phyloP scores from a whole-genome alignment of 2,329 filamentous ascomycete genomes.

The Trichoderma endophyticum region DNA sequence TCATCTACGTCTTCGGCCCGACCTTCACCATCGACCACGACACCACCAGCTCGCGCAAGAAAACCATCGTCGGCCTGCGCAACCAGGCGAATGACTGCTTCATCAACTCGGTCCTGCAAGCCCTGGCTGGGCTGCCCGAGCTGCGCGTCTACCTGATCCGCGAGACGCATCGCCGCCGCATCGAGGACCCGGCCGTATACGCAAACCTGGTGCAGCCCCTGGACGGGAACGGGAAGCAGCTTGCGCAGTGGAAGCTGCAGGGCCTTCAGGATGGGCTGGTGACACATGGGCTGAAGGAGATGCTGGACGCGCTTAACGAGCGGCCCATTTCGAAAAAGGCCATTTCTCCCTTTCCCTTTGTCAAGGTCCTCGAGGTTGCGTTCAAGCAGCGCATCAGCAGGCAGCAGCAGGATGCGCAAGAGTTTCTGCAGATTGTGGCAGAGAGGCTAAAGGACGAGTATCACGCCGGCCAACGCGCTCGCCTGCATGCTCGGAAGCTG shows the following conservation, averaged over 20 bases:
- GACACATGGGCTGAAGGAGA: conserved; percentile 84
- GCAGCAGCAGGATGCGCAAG: conserved; percentile 95
- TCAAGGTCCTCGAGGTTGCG: conserved; percentile 76
- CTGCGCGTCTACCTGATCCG: conserved; percentile 88
- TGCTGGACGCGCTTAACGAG: conserved; percentile 90
- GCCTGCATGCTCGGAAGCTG: conserved; percentile 51
- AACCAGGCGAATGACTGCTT: conserved; percentile 96
- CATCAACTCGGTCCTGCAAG: conserved; percentile 95
- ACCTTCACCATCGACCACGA: conserved; percentile 93
- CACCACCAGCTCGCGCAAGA: conserved; percentile 65
- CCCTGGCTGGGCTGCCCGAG: conserved; percentile 84
- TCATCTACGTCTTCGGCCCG: conserved; percentile 97
- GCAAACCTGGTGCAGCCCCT: conserved; percentile 53
- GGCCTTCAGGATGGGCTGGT: conserved; percentile 77
- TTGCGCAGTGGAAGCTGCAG: conserved; percentile 60
- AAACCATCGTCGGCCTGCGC: conserved; percentile 79
- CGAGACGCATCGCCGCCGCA: conserved; percentile 77
- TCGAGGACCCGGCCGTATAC: conserved; percentile 78
- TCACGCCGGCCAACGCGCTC: conserved; percentile 74
- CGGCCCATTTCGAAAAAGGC: conserved; percentile 91
- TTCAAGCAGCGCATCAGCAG: conserved; percentile 89
- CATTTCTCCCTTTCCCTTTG: conserved; percentile 82
- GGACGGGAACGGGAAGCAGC: conserved; percentile 39
- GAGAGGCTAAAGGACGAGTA: conserved; percentile 94
- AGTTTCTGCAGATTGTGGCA: conserved; percentile 90